These are phyloP conservation scores for Isochrysis galbana DNA, from an alignment of 78 protist species.

Conservation along the genomic window DNA sequence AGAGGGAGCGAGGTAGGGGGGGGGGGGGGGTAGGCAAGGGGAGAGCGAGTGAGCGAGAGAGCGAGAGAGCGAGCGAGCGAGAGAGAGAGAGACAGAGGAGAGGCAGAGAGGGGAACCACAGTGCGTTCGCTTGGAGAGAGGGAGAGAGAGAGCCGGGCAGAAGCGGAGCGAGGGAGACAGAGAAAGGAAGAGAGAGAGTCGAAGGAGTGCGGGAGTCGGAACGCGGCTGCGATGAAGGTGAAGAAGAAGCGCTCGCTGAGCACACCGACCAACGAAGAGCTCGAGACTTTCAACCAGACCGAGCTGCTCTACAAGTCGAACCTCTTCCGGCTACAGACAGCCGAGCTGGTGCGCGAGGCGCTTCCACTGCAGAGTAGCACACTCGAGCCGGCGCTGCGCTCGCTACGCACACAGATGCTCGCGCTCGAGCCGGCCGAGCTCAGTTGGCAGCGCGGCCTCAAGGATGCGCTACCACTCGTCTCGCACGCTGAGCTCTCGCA, in stretches of 20 bases:
- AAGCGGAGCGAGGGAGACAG: too few species aligned
- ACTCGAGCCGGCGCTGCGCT: not conserved
- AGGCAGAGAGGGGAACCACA: too few species aligned
- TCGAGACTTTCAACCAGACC: not conserved
- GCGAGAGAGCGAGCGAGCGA: too few species aligned
- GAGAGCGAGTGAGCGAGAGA: too few species aligned
- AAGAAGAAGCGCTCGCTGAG: not conserved
- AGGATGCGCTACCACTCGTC: not conserved
- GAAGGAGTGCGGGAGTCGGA: too few species aligned
- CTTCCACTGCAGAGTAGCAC: not conserved
- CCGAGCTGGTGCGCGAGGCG: conserved; percentile 21
- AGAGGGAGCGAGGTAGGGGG: too few species aligned
- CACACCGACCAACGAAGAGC: not conserved
- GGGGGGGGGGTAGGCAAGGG: too few species aligned
- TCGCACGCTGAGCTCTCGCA: not conserved
- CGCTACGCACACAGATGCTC: not conserved
- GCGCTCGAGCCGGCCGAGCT: not conserved
- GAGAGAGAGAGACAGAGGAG: too few species aligned
- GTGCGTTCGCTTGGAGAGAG: too few species aligned
- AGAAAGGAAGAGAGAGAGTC: too few species aligned
- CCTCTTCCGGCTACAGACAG: conserved; percentile 11
- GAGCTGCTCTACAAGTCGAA: conserved; percentile 35
- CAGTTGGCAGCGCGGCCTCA: not conserved
- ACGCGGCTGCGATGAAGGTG: too few species aligned
- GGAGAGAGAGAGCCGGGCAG: too few species aligned